Evolutionary conservation across 1,284 basidiomycete species (phyloP), one percentile per base, ranked within the genome.

Genomic region (Mycosarcoma mackinlayi): DNA sequence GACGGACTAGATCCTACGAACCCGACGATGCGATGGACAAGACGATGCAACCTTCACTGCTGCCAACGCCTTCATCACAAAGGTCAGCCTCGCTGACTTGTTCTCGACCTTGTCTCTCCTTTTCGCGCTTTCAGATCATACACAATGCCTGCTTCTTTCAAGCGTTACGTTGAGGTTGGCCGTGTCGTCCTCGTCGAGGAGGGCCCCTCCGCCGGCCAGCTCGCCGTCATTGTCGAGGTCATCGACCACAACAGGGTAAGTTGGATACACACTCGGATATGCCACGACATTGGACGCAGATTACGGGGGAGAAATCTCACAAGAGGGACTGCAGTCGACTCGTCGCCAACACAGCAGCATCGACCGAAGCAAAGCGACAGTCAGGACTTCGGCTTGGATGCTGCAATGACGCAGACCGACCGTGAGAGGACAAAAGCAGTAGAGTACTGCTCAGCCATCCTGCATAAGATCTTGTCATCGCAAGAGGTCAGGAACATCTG

Each of bases 171-270:
- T 84, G 92, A 98, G 89, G 93, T 97, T 84, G 95, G 94, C 84
- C 92, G 95, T 81, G 94, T 98, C 76, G 93, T 98, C 85, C 92
- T 98, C 86, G 88, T 98, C 86, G 92, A 92, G 85, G 86, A 90
- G 73, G 95, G 94, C 71, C 92, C 92, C 67, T 88, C 86, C 65
- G 87, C 89, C 64, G 93, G 94, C 81, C 91, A 91, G 85, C 92
- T 97, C 83, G 96, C 96, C 72, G 91, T 94, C 77, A 94, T 98
- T 83, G 89, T 89, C 65, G 94, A 98, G 86, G 94, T 98, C 85
- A 93, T 98, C 77, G 96, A 98, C 89, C 95, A 98, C 88, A 96
- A 94, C 88, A 89, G 94, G 84, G 94, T 96, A 81, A 73, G 91
- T 86, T 24, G 2, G 37, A 21, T 24, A 6, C 25, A 1, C 25